Evolutionary conservation across 805 yeast species (phyloP), one percentile per base, ranked within the genome.

Genomic region (Ogataea glucozyma): DNA sequence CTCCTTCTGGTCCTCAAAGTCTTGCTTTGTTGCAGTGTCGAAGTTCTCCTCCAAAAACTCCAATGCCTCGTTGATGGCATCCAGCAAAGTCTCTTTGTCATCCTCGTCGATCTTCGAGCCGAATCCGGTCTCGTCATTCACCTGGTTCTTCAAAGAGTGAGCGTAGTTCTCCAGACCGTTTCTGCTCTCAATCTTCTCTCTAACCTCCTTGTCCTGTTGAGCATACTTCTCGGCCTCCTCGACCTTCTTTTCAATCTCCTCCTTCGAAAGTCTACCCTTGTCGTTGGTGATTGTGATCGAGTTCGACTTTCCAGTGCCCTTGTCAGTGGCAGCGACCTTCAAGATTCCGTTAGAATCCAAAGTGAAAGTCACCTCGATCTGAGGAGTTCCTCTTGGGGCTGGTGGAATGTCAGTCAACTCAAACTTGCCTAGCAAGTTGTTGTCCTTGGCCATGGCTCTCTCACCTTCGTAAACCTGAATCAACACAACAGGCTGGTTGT

Each of bases 401-500:
- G 95, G 88, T 58, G 95, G 95, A 58, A 86, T 86, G 53, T 89
- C 88, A 19, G 85, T 79, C 62, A 86, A 81, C 67, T 86, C 95
- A 54, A 87, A 87, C 69, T 86, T 85, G 64, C 95, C 95, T 50
- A 87, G 77, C 64, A 79, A 72, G 74, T 89, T 90, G 79, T 89
- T 89, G 71, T 89, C 97, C 76, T 85, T 88, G 40, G 93, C 90
- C 75, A 85, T 76, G 11, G 96, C 86, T 74, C 97, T 86, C 76
- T 89, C 97, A 77, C 97, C 97, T 73, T 89, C 97, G 62, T 71
- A 89, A 33, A 89, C 96, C 75, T 88, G 95, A 65, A 89, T 89
- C 72, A 87, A 75, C 20, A 89, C 97, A 57, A 95, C 89, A 58
- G 91, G 95, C 73, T 89, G 97, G 76, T 90, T 89, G 70, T 90